Conservation (phyloP, 108 stramenopile genomes). For the Cyclotella baltica region DNA sequence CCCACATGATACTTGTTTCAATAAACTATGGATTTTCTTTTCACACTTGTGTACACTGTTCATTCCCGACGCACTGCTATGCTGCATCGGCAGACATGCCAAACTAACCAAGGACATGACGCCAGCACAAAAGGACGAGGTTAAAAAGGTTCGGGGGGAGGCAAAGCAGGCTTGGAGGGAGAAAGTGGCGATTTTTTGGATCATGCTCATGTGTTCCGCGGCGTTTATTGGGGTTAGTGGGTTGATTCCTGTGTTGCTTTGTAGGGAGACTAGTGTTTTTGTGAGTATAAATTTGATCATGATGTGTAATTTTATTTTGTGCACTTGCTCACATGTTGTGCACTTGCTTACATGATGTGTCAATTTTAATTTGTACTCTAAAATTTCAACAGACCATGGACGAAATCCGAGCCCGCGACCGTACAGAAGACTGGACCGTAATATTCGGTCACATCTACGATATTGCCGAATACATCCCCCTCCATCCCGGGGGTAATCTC, state of each 20-base stretch:
- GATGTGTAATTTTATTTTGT: no score
- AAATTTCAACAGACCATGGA: constrained; percentile 27
- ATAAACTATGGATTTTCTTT: constrained; percentile 34
- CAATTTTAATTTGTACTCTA: background rate
- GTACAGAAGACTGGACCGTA: constrained; percentile 57
- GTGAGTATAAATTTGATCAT: constrained; percentile 20
- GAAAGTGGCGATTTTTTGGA: constrained; percentile 56
- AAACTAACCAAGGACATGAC: constrained; percentile 25
- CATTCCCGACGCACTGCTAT: constrained; percentile 37
- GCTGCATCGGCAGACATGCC: constrained; percentile 20
- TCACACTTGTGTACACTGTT: constrained; percentile 41
- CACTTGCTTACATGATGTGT: background rate
- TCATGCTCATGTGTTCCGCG: constrained; percentile 40
- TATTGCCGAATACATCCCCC: constrained; percentile 29
- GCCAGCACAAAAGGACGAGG: constrained; percentile 11
- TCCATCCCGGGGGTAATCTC: constrained; percentile 49
- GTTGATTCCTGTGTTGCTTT: constrained; percentile 55
- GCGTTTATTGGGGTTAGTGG: constrained; percentile 58
- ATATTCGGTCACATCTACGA: constrained; percentile 58
- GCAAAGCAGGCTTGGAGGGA: constrained; percentile 59
- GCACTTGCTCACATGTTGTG: no score
- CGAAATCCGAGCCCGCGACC: constrained; percentile 42
- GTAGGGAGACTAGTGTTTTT: constrained; percentile 42
- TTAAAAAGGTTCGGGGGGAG: constrained; percentile 15
- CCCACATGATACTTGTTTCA: constrained; percentile 19